These are phyloP conservation scores for Didymella pomorum DNA, from an alignment of 2,329 filamentous ascomycete species.

Conservation along the genomic window DNA sequence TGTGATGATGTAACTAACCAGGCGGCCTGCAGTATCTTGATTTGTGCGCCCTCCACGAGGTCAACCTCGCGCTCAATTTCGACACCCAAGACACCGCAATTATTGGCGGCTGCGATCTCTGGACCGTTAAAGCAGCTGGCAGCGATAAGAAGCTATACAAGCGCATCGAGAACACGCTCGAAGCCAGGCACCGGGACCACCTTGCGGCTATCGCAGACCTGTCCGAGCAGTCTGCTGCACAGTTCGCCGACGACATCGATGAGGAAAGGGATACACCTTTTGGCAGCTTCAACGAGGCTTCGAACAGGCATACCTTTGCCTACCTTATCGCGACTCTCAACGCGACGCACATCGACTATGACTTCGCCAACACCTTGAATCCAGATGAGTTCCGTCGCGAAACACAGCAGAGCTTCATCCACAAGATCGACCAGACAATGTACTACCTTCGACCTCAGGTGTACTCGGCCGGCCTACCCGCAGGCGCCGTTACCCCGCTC, in stretches of 20 bases:
- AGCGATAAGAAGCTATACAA: conserved; percentile 98
- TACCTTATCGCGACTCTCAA: conserved; percentile 97
- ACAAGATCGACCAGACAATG: conserved; percentile 83
- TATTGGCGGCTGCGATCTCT: conserved; percentile 92
- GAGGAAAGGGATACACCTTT: conserved; percentile 90
- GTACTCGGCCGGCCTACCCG: conserved; percentile 52
- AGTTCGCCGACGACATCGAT: conserved; percentile 72
- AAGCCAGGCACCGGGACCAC: conserved; percentile 88
- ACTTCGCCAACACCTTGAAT: conserved; percentile 91
- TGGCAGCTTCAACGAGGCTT: conserved; percentile 85
- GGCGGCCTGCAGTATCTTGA: conserved; percentile 77
- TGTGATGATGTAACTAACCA: conserved; percentile 42
- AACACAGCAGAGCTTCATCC: conserved; percentile 81
- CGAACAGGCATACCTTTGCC: conserved; percentile 89
- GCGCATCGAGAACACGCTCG: conserved; percentile 89
- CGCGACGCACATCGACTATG: conserved; percentile 94
- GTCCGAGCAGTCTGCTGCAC: conserved; percentile 79
- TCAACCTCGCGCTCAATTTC: conserved; percentile 93
- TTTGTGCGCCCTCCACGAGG: conserved; percentile 86
- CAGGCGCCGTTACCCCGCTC: conserved; percentile 58
- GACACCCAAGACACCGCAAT: conserved; percentile 92
- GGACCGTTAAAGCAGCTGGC: conserved; percentile 95
- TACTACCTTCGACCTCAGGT: conserved; percentile 78
- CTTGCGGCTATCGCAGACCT: conserved; percentile 86
- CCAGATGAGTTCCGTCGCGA: conserved; percentile 91